Conservation (phyloP, 768 basidiomycete species). For the Gymnopilus junonius region DNA sequence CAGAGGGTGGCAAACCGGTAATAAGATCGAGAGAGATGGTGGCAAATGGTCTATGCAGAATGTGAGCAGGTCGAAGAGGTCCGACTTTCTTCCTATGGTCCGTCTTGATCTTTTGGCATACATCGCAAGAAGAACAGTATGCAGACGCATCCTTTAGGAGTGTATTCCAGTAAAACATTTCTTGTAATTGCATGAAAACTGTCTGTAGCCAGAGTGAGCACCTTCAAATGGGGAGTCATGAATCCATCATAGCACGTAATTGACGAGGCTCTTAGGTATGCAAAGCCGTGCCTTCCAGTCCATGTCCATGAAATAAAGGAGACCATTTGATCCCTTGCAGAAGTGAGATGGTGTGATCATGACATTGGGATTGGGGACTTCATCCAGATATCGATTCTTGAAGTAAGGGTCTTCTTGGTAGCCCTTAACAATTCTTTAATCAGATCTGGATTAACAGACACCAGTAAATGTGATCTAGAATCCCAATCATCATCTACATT, state of each 20-base stretch:
- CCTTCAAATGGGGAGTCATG: constrained; percentile 23
- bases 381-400: background rate
- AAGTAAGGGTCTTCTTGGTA: constrained; percentile 13
- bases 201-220: constrained; percentile 8
- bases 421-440: constrained; percentile 20
- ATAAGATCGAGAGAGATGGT: constrained; percentile 27
- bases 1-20: constrained; percentile 24
- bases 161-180: constrained; percentile 11
- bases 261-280: constrained; percentile 12
- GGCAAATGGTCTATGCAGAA: constrained; percentile 23
- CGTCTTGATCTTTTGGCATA: constrained; percentile 30
- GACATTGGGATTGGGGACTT: background rate
- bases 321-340: constrained; percentile 6
- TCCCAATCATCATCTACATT: constrained; percentile 19
- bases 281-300: constrained; percentile 24
- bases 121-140: constrained; percentile 22
- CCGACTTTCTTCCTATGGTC: constrained; percentile 19
- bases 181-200: constrained; percentile 12
- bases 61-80: constrained; percentile 23
- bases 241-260: constrained; percentile 10
- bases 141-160: constrained; percentile 13
- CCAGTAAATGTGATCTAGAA: background rate
- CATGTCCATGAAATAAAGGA: constrained; percentile 23
- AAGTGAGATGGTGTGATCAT: background rate
- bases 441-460: background rate